Evolutionary conservation across 2,329 filamentous ascomycete species (phyloP).

Genomic region (Coleophoma cylindrospora): DNA sequence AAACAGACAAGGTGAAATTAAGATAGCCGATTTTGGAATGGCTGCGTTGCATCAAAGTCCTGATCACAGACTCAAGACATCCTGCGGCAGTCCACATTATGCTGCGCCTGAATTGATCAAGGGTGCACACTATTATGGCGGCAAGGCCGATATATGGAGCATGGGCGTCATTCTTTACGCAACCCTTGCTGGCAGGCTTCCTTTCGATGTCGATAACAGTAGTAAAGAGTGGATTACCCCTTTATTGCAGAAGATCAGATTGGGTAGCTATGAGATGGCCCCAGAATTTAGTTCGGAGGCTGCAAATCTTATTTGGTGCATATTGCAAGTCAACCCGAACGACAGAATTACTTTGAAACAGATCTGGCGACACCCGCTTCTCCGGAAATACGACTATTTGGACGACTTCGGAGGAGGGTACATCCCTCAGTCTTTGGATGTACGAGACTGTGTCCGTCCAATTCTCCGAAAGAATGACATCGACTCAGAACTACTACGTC

Average conservation of each 20-base stretch:
- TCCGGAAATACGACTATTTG: constrained; percentile 76
- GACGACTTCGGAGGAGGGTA: constrained; percentile 44
- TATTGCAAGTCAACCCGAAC: constrained; percentile 74
- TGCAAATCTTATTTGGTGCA: constrained; percentile 70
- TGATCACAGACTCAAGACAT: constrained; percentile 75
- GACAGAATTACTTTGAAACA: constrained; percentile 73
- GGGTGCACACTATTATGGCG: constrained; percentile 72
- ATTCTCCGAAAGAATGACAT: constrained; percentile 61
- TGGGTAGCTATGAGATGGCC: constrained; percentile 58
- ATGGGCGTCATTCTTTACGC: constrained; percentile 87
- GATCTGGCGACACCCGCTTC: constrained; percentile 83
- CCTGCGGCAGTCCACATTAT: constrained; percentile 95
- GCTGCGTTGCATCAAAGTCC: constrained; percentile 81
- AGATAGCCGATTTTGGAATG: constrained; percentile 98
- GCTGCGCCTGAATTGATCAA: constrained; percentile 88
- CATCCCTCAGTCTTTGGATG: constrained; percentile 46
- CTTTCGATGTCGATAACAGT: constrained; percentile 58
- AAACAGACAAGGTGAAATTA: constrained; percentile 70
- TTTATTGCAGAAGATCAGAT: constrained; percentile 58
- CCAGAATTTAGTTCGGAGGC: constrained; percentile 61
- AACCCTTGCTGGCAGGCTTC: constrained; percentile 76
- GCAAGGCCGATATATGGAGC: constrained; percentile 91
- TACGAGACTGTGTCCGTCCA: constrained; percentile 57
- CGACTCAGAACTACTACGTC: constrained; percentile 75
- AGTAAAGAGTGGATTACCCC: constrained; percentile 38